Base-by-base conservation (phyloP, 352 stramenopile species). In the Globisporangium carolinianum region DNA sequence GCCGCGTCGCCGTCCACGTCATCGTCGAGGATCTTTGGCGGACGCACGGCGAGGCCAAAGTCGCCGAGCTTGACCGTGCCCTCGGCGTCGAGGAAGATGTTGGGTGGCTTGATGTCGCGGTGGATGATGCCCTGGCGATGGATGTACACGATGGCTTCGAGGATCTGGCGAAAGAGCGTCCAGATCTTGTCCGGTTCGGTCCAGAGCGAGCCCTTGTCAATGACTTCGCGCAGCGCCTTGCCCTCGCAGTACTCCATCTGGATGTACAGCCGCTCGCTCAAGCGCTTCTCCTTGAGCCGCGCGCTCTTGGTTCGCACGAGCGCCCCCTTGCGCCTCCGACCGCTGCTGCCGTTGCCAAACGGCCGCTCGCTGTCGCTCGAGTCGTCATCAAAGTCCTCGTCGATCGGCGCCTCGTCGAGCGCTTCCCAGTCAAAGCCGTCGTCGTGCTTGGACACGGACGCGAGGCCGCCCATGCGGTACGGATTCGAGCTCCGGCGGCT, bases 211-310 rank as follows among this genome's bases (percentile, higher is more conserved):
- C 78, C 79, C 50, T 98, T 87, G 64, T 98, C 94, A 59, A 98
- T 98, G 41, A 98, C 79, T 47, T 98, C 89, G 55, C 93, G 75
- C 41, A 98, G 72, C 35, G 94, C 97, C 51, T 95, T 97, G 8
- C 86, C 76, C 49, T 95, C 79, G 52, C 96, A 98, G 64, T 94
- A 98, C 69, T 98, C 91, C 95, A 98, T 98, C 69, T 98, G 89
- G 61, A 97, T 97, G 62, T 93, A 96, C 55, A 97, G 68, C 60
- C 79, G 87, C 58, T 95, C 86, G 41, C 76, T 75, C 51, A 71
- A 75, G 46, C 79, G 74, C 36, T 76, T 86, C 24, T 67, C 57
- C 42, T 56, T 32, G 6, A 36, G 24, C 51, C 46, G 43, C 39
- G 42, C 17, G 6, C 49, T 47, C 53, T 45, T 58, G 12, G 55